These are phyloP conservation scores for Alternaria gaisen DNA, from an alignment of 2,329 filamentous ascomycete genomes.

Conservation along the genomic window DNA sequence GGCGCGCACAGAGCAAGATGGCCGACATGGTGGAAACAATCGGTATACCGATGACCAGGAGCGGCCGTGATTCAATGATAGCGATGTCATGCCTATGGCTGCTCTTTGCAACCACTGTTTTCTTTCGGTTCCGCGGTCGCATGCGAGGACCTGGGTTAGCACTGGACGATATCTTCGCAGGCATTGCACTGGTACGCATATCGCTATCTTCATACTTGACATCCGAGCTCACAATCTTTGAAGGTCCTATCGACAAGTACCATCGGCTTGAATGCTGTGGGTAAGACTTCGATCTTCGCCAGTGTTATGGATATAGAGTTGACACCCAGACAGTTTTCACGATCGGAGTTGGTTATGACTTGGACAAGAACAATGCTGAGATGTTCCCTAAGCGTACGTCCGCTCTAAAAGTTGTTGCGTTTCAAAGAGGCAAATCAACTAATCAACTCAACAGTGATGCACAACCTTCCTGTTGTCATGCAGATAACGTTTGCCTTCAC, in stretches of 20 bases:
- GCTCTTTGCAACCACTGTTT: slow-evolving; percentile 21
- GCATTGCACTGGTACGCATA: slow-evolving; percentile 23
- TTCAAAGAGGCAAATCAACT: not conserved
- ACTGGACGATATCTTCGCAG: slow-evolving; percentile 29
- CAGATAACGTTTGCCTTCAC: slow-evolving; percentile 34
- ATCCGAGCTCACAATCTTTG: not conserved
- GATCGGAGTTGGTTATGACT: slow-evolving; percentile 29
- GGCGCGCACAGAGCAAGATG: slow-evolving; percentile 11
- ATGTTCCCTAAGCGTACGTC: slow-evolving; percentile 26
- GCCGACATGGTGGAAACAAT: slow-evolving; percentile 16
- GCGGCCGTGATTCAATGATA: slow-evolving; percentile 30
- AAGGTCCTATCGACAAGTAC: slow-evolving; percentile 28
- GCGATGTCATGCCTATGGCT: slow-evolving; percentile 31
- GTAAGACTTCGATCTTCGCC: slow-evolving; percentile 1
- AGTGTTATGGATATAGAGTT: not conserved
- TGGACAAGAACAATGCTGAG: slow-evolving; percentile 16
- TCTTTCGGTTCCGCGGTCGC: slow-evolving; percentile 25
- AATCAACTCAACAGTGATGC: slow-evolving; percentile 12
- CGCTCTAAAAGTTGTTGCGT: no score
- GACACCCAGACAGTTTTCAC: slow-evolving; percentile 21
- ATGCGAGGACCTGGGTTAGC: slow-evolving; percentile 28
- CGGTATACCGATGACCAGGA: slow-evolving; percentile 26
- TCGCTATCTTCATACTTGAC: not conserved
- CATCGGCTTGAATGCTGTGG: slow-evolving; percentile 28
- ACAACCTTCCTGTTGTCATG: slow-evolving; percentile 33